Percentiles rank a stretch among this genome's conserved stretches.
These are phyloP conservation scores for Suillus americanus DNA, from an alignment of 768 basidiomycete species.

Conservation along the genomic window DNA sequence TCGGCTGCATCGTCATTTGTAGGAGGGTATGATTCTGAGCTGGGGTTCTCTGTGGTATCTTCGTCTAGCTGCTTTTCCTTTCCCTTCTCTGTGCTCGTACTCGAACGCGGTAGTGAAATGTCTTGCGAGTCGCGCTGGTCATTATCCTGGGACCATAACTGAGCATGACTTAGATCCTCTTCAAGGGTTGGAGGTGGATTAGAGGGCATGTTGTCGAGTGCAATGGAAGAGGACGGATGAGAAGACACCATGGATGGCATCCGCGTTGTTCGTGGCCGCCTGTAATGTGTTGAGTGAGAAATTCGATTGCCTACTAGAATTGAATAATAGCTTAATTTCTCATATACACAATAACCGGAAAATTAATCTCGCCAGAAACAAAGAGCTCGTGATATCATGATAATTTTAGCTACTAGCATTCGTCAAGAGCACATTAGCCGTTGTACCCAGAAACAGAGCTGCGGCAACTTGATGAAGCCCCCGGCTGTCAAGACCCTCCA, in stretches of 20 bases:
- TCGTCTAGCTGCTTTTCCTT: slow-evolving; percentile 32
- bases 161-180: slow-evolving; percentile 43
- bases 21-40: slow-evolving; percentile 56
- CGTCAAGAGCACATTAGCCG: neutral
- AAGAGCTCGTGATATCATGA: neutral
- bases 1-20: slow-evolving; percentile 65
- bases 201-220: slow-evolving; percentile 31
- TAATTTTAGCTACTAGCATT: neutral
- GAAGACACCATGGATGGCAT: neutral
- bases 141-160: slow-evolving; percentile 32
- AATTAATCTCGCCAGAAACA: neutral
- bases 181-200: slow-evolving; percentile 34
- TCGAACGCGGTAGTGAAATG: slow-evolving; percentile 26
- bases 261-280: slow-evolving; percentile 13
- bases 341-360: neutral
- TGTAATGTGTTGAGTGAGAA: slow-evolving; percentile 2
- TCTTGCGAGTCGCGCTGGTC: slow-evolving; percentile 17
- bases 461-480: neutral
- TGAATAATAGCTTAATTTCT: neutral
- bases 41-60: slow-evolving; percentile 23
- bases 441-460: neutral
- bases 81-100: slow-evolving; percentile 30
- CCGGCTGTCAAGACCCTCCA: no score
- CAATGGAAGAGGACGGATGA: slow-evolving; percentile 33
- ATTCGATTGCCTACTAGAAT: neutral